phyloP scores from a whole-genome alignment of 768 basidiomycete genomes.

The Termitomyces sp. region DNA sequence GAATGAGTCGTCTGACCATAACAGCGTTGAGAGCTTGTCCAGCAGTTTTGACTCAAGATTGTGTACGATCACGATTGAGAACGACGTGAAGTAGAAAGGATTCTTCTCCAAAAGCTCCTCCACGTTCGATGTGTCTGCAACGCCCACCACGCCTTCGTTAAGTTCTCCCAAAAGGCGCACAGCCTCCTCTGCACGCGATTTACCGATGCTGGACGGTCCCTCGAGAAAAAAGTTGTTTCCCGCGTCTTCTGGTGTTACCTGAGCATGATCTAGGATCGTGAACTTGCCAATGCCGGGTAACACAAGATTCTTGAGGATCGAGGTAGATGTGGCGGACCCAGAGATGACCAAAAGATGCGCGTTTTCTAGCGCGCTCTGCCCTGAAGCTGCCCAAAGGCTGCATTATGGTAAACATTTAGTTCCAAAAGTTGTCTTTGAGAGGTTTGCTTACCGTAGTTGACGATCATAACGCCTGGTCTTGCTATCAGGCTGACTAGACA shows the following conservation, averaged over 20 bases:
- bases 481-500: slow-evolving; percentile 66
- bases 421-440: not conserved
- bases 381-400: slow-evolving; percentile 92
- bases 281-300: slow-evolving; percentile 96
- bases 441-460: slow-evolving; percentile 71
- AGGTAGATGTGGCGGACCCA: slow-evolving; percentile 80
- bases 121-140: slow-evolving; percentile 56
- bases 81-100: slow-evolving; percentile 55
- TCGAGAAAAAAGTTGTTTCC: slow-evolving; percentile 97
- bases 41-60: slow-evolving; percentile 64
- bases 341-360: slow-evolving; percentile 81
- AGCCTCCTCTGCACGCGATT: slow-evolving; percentile 75
- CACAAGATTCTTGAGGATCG: slow-evolving; percentile 94
- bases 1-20: slow-evolving; percentile 63
- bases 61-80: slow-evolving; percentile 82
- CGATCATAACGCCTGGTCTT: slow-evolving; percentile 94
- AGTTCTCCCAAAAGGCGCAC: slow-evolving; percentile 78
- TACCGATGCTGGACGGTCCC: slow-evolving; percentile 72
- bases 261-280: slow-evolving; percentile 75
- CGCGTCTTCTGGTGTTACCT: slow-evolving; percentile 71
- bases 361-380: slow-evolving; percentile 85
- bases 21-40: slow-evolving; percentile 55
- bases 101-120: slow-evolving; percentile 56
- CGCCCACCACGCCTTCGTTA: slow-evolving; percentile 82
- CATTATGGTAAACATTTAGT: not conserved